Base-by-base conservation (phyloP, 805 yeast genomes). In the Zygotorulaspora florentina region DNA sequence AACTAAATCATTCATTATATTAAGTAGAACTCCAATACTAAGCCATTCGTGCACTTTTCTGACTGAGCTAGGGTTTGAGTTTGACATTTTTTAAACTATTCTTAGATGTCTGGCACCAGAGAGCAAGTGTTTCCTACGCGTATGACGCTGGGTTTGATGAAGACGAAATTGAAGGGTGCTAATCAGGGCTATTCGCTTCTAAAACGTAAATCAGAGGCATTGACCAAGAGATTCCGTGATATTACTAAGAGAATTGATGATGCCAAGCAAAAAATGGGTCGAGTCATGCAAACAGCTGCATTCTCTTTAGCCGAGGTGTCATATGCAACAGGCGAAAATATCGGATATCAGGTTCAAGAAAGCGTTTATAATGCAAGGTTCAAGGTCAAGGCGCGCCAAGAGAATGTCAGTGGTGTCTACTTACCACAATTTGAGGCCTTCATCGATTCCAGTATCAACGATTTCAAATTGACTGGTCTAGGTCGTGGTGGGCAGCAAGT, bases 401-500 rank as follows among this genome's bases (percentile, higher is more conserved):
- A 91, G 65, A 91, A 91, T 68, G 98, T 91, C 35, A 83, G 95
- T 52, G 99, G 99, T 70, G 99, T 91, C 31, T 81, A 83, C 59
- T 75, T 91, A 60, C 98, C 99, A 18, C 88, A 90, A 50, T 93
- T 91, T 57, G 96, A 90, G 59, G 80, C 90, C 23, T 84, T 77
- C 55, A 79, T 88, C 50, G 86, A 89, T 61, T 88, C 86, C 52
- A 80, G 81, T 9, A 86, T 87, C 64, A 91, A 91, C 61, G 99
- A 93, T 63, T 91, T 91, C 75, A 87, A 87, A 67, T 74, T 91
- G 80, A 91, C 98, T 4, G 99, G 99, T 57, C 75, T 91, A 55
- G 99, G 99, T 42, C 79, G 97, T 67, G 99, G 99, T 69, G 98
- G 99, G 53, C 98, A 91, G 69, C 98, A 91, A 66, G 95, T 91